These are phyloP conservation scores for Globisporangium uncinulatum DNA, from an alignment of 352 stramenopile species.

Conservation along the genomic window DNA sequence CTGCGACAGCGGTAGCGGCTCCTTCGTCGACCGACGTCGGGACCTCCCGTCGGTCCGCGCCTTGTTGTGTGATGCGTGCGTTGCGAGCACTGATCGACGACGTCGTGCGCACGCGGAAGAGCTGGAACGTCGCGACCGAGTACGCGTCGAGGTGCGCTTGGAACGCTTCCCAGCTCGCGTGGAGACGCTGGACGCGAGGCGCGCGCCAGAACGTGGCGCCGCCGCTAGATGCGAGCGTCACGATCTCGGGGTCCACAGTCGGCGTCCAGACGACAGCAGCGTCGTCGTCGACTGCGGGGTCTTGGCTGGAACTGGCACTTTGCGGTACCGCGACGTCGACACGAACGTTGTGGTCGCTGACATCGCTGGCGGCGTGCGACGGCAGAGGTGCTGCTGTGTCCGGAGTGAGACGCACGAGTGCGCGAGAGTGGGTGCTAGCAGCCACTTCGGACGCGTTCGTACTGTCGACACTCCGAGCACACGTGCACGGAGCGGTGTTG, in stretches of 20 bases:
- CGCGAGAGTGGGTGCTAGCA: not conserved
- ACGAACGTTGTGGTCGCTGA: not conserved
- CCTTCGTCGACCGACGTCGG: conserved; percentile 2
- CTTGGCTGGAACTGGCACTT: conserved; percentile 9
- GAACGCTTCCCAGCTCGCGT: conserved; percentile 53
- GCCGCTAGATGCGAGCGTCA: conserved; percentile 15
- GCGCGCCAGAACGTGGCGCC: conserved; percentile 41
- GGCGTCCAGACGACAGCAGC: conserved; percentile 6
- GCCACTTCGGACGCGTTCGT: conserved; percentile 12
- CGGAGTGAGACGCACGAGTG: no score
- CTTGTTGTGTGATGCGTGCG: conserved; percentile 41
- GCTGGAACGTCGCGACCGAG: conserved; percentile 51
- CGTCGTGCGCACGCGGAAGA: conserved; percentile 72
- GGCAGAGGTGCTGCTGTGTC: not conserved
- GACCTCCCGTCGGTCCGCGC: conserved; percentile 22
- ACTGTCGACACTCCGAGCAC: conserved; percentile 20
- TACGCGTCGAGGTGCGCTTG: conserved; percentile 56
- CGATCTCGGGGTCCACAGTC: conserved; percentile 8
- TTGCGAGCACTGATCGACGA: conserved; percentile 66
- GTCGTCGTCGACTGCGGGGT: conserved; percentile 16
- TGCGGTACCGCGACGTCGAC: not conserved
- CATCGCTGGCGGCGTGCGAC: not conserved
- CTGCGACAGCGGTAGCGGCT: not conserved
- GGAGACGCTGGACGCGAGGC: conserved; percentile 36
- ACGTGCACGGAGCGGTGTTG: conserved; percentile 21